A percentile compares a stretch with the other conserved stretches of the same genome.
phyloP scores from a whole-genome alignment of 257 asterid species.

The Nicotiana undulata region DNA sequence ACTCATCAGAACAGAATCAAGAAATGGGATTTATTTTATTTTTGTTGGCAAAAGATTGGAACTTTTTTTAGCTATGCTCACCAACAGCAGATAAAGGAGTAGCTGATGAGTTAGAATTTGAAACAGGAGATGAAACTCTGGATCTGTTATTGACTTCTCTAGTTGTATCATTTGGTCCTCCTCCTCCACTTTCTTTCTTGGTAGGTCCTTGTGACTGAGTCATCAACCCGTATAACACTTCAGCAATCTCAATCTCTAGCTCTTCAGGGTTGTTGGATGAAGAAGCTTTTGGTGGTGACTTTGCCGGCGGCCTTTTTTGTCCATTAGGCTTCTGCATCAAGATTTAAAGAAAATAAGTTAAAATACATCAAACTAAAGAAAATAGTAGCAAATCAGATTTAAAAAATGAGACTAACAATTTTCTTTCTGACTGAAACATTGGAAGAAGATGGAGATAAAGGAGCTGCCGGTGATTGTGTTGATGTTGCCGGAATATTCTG shows the following conservation, averaged over 20 bases:
- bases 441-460: conserved; percentile 77
- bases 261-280: conserved; percentile 71
- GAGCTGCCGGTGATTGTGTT: conserved; percentile 45
- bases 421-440: conserved; percentile 62
- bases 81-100: conserved; percentile 63
- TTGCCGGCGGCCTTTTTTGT: conserved; percentile 65
- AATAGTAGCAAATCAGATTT: not conserved
- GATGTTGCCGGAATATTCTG: conserved; percentile 31
- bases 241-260: conserved; percentile 91
- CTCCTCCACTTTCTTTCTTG: conserved; percentile 35
- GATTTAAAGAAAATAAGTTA: conserved; percentile 3
- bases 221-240: conserved; percentile 79
- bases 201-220: conserved; percentile 70
- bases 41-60: not conserved
- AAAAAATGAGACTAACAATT: conserved; percentile 44
- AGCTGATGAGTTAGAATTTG: conserved; percentile 39
- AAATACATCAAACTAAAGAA: not conserved
- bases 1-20: not conserved
- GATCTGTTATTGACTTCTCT: conserved; percentile 58
- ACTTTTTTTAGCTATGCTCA: conserved; percentile 23
- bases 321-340: conserved; percentile 53
- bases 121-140: conserved; percentile 55
- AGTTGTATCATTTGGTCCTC: conserved; percentile 27
- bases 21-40: not conserved
- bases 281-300: conserved; percentile 51